phyloP scores from a whole-genome alignment of 179 eudicot genomes.

The Carnegiea gigantea region DNA sequence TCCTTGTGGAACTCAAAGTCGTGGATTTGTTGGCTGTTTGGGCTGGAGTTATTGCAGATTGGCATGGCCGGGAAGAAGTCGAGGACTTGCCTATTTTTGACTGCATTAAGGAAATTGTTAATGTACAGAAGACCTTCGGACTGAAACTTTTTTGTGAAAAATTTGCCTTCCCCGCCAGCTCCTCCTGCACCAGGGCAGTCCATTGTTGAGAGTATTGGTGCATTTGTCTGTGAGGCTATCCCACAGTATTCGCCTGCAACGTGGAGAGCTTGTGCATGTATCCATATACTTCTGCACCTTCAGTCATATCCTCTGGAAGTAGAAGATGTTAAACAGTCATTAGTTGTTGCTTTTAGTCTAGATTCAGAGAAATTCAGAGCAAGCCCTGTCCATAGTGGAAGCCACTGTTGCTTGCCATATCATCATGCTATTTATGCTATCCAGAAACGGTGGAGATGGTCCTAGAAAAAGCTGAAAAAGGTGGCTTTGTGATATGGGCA shows the following conservation, averaged over 20 bases:
- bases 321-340: conserved; percentile 53
- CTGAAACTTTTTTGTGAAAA: conserved; percentile 45
- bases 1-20: conserved; percentile 44
- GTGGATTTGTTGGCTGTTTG: conserved; percentile 58
- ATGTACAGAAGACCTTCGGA: conserved; percentile 42
- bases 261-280: conserved; percentile 63
- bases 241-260: conserved; percentile 64
- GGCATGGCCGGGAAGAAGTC: conserved; percentile 78
- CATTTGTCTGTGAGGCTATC: conserved; percentile 59
- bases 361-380: conserved; percentile 42
- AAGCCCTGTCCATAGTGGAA: conserved; percentile 55
- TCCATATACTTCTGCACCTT: conserved; percentile 55
- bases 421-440: conserved; percentile 64
- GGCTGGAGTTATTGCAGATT: conserved; percentile 61
- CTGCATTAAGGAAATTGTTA: conserved; percentile 60
- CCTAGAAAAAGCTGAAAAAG: conserved; percentile 49
- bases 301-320: conserved; percentile 42
- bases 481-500: conserved; percentile 55
- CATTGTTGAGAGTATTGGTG: conserved; percentile 52
- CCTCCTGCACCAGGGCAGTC: conserved; percentile 54
- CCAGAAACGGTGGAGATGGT: conserved; percentile 56
- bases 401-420: conserved; percentile 64
- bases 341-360: conserved; percentile 56
- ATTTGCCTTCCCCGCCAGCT: conserved; percentile 54
- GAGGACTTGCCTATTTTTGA: conserved; percentile 68